phyloP scores from a whole-genome alignment of 179 eudicot genomes.

The Amaranthus tricolor region DNA sequence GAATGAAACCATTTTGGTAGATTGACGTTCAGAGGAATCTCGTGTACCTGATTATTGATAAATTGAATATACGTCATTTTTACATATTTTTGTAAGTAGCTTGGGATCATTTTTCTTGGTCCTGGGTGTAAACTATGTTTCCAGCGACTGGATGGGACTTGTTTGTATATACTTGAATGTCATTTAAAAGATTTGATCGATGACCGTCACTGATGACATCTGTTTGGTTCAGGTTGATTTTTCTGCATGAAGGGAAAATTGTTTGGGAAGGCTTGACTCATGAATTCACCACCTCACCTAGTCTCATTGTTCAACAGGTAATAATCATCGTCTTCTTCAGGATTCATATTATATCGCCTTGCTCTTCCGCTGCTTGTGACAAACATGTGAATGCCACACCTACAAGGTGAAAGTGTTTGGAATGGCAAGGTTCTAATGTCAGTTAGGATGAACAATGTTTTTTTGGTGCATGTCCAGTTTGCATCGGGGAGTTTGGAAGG shows the following conservation, averaged over 20 bases:
- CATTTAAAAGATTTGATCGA: background rate
- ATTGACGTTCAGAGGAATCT: no score
- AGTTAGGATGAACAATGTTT: slow-evolving; percentile 3
- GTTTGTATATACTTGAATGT: background rate
- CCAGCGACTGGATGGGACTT: no score
- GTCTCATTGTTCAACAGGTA: slow-evolving; percentile 88
- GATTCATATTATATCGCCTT: background rate
- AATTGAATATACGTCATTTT: no score
- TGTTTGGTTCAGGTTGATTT: slow-evolving; percentile 50
- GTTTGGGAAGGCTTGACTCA: slow-evolving; percentile 95
- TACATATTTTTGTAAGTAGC: no score
- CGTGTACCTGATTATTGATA: no score
- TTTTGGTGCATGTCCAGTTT: slow-evolving; percentile 43
- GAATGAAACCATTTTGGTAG: no score
- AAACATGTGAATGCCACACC: background rate
- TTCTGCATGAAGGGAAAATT: slow-evolving; percentile 78
- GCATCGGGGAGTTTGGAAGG: slow-evolving; percentile 89
- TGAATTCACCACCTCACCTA: slow-evolving; percentile 76
- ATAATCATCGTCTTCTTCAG: background rate
- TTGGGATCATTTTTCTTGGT: no score
- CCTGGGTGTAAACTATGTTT: no score
- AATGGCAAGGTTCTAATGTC: background rate
- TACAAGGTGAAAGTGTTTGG: background rate
- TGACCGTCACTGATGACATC: slow-evolving; percentile 10
- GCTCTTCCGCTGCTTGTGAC: background rate